Evolutionary conservation across 2,329 filamentous ascomycete genomes (phyloP).

Genomic region (Curvularia verruculosa): DNA sequence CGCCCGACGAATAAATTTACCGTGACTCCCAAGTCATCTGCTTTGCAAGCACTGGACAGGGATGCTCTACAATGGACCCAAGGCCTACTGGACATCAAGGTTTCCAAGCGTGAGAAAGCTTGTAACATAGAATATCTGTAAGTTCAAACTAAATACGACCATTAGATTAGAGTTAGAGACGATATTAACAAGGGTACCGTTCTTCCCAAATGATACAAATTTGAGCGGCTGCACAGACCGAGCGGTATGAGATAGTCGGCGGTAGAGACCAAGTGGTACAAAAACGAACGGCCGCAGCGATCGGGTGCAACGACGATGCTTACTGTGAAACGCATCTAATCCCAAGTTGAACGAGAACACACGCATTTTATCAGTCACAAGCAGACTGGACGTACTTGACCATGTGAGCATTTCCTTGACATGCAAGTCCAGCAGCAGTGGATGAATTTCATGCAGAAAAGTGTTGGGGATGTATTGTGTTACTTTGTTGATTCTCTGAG

Average conservation of each 20-base stretch:
- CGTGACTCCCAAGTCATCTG: neutral
- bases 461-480: neutral
- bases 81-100: neutral
- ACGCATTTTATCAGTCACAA: neutral
- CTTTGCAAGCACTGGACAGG: neutral
- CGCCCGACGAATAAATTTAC: too few relatives aligned
- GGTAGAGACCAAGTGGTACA: neutral
- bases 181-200: neutral
- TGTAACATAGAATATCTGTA: neutral
- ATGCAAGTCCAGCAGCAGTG: neutral
- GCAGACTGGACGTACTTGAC: neutral
- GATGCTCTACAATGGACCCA: neutral
- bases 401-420: neutral
- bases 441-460: neutral
- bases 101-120: neutral
- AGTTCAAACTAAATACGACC: neutral
- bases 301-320: neutral
- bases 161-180: neutral
- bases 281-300: neutral
- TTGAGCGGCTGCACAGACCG: neutral
- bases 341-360: neutral
- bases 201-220: neutral
- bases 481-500: neutral
- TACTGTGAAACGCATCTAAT: neutral
- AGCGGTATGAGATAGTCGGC: too few relatives aligned